Conservation (phyloP, 495 filamentous ascomycete species). For the Penicillium lagena region DNA sequence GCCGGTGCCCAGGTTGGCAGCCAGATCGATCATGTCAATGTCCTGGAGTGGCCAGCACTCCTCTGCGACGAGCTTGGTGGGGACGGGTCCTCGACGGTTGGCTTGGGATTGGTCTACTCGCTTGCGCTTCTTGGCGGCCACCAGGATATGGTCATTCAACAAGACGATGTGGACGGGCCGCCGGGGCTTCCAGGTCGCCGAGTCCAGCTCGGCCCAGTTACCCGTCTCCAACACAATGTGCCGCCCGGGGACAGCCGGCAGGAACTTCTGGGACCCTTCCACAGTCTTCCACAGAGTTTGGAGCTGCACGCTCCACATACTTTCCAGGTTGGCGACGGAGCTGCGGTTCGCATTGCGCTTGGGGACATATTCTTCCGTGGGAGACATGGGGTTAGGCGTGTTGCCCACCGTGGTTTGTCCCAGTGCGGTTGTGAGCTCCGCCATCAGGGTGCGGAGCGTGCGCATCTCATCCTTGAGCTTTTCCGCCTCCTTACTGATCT, state of each 20-base stretch:
- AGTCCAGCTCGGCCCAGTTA: slow-evolving; percentile 92
- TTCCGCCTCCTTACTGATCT: slow-evolving; percentile 97
- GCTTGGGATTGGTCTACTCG: slow-evolving; percentile 61
- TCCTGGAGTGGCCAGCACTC: slow-evolving; percentile 92
- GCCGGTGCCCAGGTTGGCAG: slow-evolving; percentile 51
- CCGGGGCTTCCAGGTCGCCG: slow-evolving; percentile 88
- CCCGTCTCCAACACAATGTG: slow-evolving; percentile 88
- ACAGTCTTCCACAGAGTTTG: slow-evolving; percentile 85
- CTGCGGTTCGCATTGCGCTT: slow-evolving; percentile 46
- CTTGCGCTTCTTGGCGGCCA: slow-evolving; percentile 87
- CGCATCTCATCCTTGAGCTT: slow-evolving; percentile 97
- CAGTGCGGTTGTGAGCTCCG: slow-evolving; percentile 76
- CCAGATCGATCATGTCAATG: slow-evolving; percentile 87
- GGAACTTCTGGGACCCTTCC: slow-evolving; percentile 92
- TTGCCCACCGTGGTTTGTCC: slow-evolving; percentile 56
- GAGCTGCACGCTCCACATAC: slow-evolving; percentile 83
- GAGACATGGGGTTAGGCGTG: slow-evolving; percentile 35
- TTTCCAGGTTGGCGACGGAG: slow-evolving; percentile 86
- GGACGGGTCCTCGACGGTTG: slow-evolving; percentile 50
- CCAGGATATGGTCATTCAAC: slow-evolving; percentile 88
- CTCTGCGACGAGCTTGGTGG: slow-evolving; percentile 81
- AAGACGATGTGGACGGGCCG: slow-evolving; percentile 82
- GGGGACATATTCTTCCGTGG: slow-evolving; percentile 40
- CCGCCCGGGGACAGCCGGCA: slow-evolving; percentile 83
- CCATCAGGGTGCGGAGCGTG: slow-evolving; percentile 77